A percentile compares a stretch with the other conserved stretches of the same genome.
phyloP scores from a whole-genome alignment of 805 yeast genomes.

The Metschnikowia orientalis region DNA sequence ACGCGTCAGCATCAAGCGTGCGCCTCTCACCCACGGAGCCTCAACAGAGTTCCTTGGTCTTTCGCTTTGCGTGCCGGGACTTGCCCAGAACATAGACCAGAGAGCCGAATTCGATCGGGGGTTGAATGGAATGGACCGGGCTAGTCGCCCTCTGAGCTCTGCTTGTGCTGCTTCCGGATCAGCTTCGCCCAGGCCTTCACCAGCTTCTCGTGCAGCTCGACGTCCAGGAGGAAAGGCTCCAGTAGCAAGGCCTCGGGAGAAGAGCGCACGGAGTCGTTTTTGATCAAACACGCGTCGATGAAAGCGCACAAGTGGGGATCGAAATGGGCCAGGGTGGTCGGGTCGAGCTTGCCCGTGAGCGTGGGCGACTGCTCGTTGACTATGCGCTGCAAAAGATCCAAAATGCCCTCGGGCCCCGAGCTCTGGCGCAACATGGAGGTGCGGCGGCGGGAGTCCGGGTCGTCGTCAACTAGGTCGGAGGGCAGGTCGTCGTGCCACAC shows the following conservation, averaged over 20 bases:
- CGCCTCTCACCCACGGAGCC: too few relatives aligned
- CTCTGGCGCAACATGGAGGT: conserved; percentile 21
- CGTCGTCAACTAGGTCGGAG: conserved; percentile 15
- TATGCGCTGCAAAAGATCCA: conserved; percentile 85
- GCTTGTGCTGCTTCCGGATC: conserved; percentile 32
- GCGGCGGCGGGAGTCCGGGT: conserved; percentile 3
- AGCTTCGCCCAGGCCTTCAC: conserved; percentile 40
- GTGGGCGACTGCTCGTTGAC: conserved; percentile 91
- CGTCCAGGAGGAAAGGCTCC: conserved; percentile 29
- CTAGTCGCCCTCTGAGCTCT: conserved; percentile 14
- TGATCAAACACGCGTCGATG: conserved; percentile 68
- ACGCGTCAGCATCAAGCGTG: too few relatives aligned
- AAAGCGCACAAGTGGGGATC: conserved; percentile 56
- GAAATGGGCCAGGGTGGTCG: conserved; percentile 26
- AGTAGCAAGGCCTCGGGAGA: conserved; percentile 66
- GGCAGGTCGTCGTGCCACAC: conserved; percentile 63
- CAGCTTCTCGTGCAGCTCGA: conserved; percentile 31
- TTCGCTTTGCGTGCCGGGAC: too few relatives aligned
- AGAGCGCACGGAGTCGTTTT: conserved; percentile 63
- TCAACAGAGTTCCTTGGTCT: too few relatives aligned
- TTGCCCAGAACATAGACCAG: too few relatives aligned
- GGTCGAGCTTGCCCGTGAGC: conserved; percentile 37
- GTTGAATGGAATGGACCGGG: too few relatives aligned
- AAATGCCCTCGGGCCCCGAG: conserved; percentile 70
- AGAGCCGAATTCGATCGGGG: too few relatives aligned